Percentiles rank a stretch among this genome's conserved stretches.
Evolutionary conservation across 1,139 yeast genomes (phyloP).

Genomic region (Protomyces arabidopsidicola): DNA sequence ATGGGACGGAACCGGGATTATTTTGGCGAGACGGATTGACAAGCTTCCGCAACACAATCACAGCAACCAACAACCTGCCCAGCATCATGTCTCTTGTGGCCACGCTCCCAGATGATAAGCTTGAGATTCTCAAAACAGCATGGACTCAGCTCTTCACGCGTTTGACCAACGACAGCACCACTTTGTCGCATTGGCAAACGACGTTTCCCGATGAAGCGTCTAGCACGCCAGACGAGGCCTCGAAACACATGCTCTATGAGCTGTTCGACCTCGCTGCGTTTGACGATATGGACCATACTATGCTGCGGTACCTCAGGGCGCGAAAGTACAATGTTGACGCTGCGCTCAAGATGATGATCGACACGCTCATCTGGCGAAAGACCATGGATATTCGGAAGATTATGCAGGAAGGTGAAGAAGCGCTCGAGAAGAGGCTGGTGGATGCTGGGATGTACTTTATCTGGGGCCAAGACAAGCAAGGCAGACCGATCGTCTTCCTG

Average conservation of each 20-base stretch:
- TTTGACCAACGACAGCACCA: constrained; percentile 4
- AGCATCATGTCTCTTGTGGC: constrained; percentile 10
- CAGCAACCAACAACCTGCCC: neutral
- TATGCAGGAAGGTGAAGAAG: constrained; percentile 55
- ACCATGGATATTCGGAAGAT: constrained; percentile 55
- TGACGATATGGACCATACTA: constrained; percentile 63
- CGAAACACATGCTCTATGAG: constrained; percentile 15
- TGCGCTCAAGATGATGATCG: constrained; percentile 58
- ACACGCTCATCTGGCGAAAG: constrained; percentile 64
- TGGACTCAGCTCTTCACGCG: constrained; percentile 12
- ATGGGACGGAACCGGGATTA: no score
- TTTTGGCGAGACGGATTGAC: no score
- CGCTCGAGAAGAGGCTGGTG: constrained; percentile 38
- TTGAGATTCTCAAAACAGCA: constrained; percentile 4
- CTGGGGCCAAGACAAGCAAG: constrained; percentile 58
- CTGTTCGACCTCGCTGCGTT: constrained; percentile 24
- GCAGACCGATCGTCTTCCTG: constrained; percentile 61
- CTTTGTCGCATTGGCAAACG: constrained; percentile 15
- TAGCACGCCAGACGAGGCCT: constrained; percentile 7
- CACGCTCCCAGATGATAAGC: constrained; percentile 6
- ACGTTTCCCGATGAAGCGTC: constrained; percentile 7
- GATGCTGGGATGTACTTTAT: constrained; percentile 55
- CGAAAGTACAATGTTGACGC: constrained; percentile 64
- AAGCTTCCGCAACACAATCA: no score
- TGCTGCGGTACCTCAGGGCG: constrained; percentile 63